Conservation (phyloP, 2,329 filamentous ascomycete genomes). For the Cladosporium halotolerans region DNA sequence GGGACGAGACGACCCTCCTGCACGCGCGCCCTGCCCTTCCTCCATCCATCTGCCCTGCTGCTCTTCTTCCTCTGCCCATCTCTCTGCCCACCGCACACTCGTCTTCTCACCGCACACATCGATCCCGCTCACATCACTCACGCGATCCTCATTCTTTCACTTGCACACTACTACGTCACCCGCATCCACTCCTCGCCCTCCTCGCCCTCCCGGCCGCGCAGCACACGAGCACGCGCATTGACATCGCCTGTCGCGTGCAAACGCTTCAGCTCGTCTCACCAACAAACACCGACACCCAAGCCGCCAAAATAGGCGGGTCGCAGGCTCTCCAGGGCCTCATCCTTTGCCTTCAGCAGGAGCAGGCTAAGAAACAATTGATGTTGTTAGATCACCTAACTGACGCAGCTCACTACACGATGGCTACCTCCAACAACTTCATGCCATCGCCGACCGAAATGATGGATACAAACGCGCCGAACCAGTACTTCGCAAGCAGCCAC, state of each 20-base stretch:
- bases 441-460: constrained; percentile 7
- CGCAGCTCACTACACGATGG: constrained; percentile 18
- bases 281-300: not conserved
- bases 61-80: not conserved
- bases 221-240: not conserved
- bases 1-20: not conserved
- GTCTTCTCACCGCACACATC: not conserved
- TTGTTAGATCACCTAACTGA: constrained; percentile 29
- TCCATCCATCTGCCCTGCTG: not conserved
- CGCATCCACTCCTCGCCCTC: not conserved
- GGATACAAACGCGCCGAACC: constrained; percentile 23
- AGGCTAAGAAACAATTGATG: constrained; percentile 26
- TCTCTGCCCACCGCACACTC: not conserved
- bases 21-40: not conserved
- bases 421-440: constrained; percentile 25
- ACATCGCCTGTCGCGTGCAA: not conserved
- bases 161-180: not conserved
- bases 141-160: not conserved
- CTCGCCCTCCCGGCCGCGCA: not conserved
- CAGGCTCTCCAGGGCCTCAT: constrained; percentile 23
- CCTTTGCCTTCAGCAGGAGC: constrained; percentile 17
- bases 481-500: constrained; percentile 27
- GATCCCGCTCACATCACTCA: not conserved
- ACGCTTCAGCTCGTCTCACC: not conserved
- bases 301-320: constrained; percentile 24